Percentiles rank a stretch among this genome's conserved stretches.
Evolutionary conservation across 345 rosid genomes (phyloP).

Genomic region (Eucalyptus caleyi): DNA sequence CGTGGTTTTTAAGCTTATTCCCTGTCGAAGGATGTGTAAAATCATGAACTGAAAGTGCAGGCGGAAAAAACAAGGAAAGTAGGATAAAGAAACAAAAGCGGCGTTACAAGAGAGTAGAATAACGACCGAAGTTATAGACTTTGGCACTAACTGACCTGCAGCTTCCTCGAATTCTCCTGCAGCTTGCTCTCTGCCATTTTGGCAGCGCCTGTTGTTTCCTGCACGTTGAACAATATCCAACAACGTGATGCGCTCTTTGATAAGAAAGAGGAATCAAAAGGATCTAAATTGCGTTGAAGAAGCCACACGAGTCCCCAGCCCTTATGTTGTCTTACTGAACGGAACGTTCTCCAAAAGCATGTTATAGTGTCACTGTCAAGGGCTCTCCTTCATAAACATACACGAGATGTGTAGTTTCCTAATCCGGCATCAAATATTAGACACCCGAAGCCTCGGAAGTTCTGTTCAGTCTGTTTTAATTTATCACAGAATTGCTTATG

Average conservation of each 20-base stretch:
- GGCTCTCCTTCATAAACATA: neutral
- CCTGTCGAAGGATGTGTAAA: slow-evolving; percentile 22
- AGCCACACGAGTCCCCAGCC: neutral
- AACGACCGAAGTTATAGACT: neutral
- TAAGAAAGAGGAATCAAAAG: neutral
- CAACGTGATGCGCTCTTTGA: neutral
- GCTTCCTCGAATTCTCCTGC: slow-evolving; percentile 53
- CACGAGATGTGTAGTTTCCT: neutral
- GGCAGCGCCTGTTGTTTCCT: slow-evolving; percentile 59
- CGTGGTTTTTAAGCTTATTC: slow-evolving; percentile 55
- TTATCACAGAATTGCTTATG: neutral
- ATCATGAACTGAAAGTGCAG: neutral
- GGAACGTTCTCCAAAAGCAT: neutral
- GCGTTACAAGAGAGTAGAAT: neutral
- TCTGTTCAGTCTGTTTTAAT: neutral
- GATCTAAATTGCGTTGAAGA: neutral
- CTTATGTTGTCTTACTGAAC: neutral
- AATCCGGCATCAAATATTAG: neutral
- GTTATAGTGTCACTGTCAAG: neutral
- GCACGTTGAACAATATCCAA: neutral
- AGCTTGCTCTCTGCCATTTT: slow-evolving; percentile 82
- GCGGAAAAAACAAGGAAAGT: neutral
- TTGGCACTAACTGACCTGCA: slow-evolving; percentile 30
- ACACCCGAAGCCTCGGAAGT: neutral
- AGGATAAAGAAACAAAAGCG: neutral